Conservation (phyloP, 176 grass and related monocot genomes). For the Coix lacrymajobi region DNA sequence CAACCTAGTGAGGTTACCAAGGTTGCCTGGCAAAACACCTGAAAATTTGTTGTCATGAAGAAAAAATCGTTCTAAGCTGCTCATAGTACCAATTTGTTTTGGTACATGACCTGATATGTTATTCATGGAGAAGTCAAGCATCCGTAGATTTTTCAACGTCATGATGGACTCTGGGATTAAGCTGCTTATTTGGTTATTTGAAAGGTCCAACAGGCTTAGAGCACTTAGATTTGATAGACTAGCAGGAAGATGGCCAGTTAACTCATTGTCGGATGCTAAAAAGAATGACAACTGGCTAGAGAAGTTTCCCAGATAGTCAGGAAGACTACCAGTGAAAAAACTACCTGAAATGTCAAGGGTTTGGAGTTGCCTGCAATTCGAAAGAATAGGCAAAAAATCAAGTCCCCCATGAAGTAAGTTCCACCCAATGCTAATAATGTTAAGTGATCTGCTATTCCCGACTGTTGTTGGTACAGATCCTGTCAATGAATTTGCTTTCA, state of each 20-base stretch:
- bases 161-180: too few species aligned
- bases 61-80: not conserved
- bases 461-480: not conserved
- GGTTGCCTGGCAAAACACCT: not conserved
- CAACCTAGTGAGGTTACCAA: too few species aligned
- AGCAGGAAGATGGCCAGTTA: not conserved
- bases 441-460: not conserved
- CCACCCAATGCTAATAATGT: not conserved
- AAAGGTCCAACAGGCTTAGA: not conserved
- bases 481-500: not conserved
- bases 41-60: not conserved
- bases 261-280: not conserved
- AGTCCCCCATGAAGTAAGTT: not conserved
- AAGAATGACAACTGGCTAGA: not conserved
- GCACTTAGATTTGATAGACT: not conserved
- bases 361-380: not conserved
- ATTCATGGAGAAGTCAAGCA: not conserved
- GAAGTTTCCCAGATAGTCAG: not conserved
- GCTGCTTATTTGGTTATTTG: not conserved
- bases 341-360: not conserved
- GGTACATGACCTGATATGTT: not conserved
- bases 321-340: not conserved
- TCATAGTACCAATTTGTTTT: not conserved
- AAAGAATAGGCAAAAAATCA: not conserved
- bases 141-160: too few species aligned